Base-by-base conservation (phyloP, 305 asterid species). In the Andrographis paniculata region DNA sequence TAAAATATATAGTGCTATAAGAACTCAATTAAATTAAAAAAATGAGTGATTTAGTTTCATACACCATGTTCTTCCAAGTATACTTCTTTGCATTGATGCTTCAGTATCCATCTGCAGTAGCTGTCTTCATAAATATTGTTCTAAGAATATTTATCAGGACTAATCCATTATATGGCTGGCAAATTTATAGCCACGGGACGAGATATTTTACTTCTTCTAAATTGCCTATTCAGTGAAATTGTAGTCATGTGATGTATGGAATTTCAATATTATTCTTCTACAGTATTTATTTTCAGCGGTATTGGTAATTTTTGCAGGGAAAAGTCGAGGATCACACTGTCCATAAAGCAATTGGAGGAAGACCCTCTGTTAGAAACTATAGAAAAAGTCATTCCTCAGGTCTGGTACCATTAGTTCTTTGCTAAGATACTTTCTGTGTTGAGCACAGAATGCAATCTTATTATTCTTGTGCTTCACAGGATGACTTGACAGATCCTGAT, bases 321-420 rank as follows among this genome's bases (percentile, higher is more conserved):
- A 51, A 89, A 80, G 70, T 69, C 82, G 27, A 70, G 93, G 68
- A 60, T 82, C 62, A 73, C 85, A 27, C 61, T 89, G 77, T 89
- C 98, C 33, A 78, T 85, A 61, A 89, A 80, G 63, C 98, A 89
- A 63, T 61, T 89, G 58, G 93, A 82, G 71, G 95, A 85, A 72
- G 98, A 89, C 65, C 98, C 98, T 36, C 75, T 85, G 42, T 55
- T 85, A 28, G 95, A 85, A 73, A 89, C 98, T 23, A 61, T 89
- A 63, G 98, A 85, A 72, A 80, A 80, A 74, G 98, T 80, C 53
- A 89, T 89, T 58, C 91, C 92, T 56, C 93, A 82, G 95, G 98
- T 85, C 53, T 43, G 67, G 14, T 44, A 39, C 20, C 12, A 9
- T 15, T 24, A 42, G 41, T 23, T n/a, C 20, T 20, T 21, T 9